Conservation (phyloP, 129 eudicot genomes). For the Chrysanthemum lavandulifolium region DNA sequence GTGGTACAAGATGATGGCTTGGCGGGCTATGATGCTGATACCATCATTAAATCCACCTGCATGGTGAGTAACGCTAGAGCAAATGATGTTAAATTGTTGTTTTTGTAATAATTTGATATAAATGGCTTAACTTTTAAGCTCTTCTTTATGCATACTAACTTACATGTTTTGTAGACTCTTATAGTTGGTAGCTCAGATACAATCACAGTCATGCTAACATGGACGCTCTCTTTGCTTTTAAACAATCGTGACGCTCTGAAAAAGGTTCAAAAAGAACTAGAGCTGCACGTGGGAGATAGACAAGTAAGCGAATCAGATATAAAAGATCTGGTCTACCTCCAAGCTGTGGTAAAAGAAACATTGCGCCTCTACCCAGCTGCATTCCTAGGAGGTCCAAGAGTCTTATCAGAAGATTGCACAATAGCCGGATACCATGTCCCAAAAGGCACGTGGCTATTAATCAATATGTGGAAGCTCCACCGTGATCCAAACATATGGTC, state of each 20-base stretch:
- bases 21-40: slow-evolving; percentile 2
- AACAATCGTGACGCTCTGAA: background rate
- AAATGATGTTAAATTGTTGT: too few species aligned
- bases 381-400: background rate
- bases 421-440: background rate
- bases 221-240: background rate
- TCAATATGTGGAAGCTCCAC: background rate
- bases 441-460: background rate
- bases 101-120: too few species aligned
- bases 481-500: background rate
- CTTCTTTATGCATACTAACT: too few species aligned
- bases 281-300: background rate
- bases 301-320: background rate
- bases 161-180: background rate
- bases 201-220: background rate
- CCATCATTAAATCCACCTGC: slow-evolving; percentile 9
- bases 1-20: background rate
- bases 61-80: background rate
- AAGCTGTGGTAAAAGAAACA: background rate
- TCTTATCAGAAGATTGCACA: background rate
- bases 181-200: background rate
- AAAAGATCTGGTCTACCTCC: background rate
- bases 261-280: background rate
- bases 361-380: background rate
- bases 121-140: too few species aligned